phyloP scores from a whole-genome alignment of 2,329 filamentous ascomycete genomes.

The Parascedosporium putredinis region DNA sequence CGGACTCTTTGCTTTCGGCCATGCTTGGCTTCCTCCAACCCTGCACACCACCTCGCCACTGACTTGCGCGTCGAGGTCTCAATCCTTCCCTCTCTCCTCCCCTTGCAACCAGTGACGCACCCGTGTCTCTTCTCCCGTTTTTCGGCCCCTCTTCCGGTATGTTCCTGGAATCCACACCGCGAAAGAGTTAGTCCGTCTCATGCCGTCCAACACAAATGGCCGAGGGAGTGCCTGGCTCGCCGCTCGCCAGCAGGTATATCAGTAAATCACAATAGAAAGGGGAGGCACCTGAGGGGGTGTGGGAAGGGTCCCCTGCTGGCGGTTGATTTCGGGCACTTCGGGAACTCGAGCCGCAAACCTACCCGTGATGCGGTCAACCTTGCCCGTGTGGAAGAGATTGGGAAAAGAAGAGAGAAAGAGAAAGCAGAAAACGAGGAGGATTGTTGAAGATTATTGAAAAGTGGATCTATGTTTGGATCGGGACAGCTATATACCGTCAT shows the following conservation, averaged over 20 bases:
- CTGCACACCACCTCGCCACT: not conserved
- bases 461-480: not conserved
- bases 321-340: not conserved
- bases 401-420: not conserved
- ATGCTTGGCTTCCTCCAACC: not conserved
- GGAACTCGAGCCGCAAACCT: not conserved
- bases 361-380: no score
- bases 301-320: not conserved
- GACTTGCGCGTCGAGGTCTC: not conserved
- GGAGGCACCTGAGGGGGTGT: not conserved
- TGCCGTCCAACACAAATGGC: not conserved
- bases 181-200: not conserved
- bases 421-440: not conserved
- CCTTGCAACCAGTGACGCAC: no score
- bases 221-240: not conserved
- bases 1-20: not conserved
- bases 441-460: conserved; percentile 1
- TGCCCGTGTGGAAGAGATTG: no score
- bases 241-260: no score
- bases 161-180: not conserved
- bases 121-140: no score
- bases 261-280: no score
- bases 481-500: not conserved
- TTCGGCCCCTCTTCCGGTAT: not conserved
- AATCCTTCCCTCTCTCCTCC: not conserved